These are phyloP conservation scores for Cercospora sp. DNA, from an alignment of 2,329 filamentous ascomycete species.

Conservation along the genomic window DNA sequence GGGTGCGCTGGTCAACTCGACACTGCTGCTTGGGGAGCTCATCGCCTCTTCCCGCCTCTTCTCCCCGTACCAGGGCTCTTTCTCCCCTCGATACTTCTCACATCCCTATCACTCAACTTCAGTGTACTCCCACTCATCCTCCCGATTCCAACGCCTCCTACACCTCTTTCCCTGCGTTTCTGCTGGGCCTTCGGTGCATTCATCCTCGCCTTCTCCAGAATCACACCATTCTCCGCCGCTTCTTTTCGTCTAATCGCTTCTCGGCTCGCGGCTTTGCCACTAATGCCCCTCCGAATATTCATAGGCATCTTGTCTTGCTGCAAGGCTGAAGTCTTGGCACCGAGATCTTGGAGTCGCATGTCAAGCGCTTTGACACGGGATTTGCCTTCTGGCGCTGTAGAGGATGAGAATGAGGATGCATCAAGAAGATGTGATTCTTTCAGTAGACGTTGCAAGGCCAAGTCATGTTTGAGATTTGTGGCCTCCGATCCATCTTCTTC, in stretches of 20 bases:
- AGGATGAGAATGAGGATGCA: conserved; percentile 54
- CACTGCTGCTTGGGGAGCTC: neutral
- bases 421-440: conserved; percentile 87
- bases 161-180: conserved; percentile 56
- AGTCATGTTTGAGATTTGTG: conserved; percentile 80
- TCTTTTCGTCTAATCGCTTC: conserved; percentile 73
- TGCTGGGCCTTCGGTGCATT: conserved; percentile 45
- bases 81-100: conserved; percentile 66
- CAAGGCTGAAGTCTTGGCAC: conserved; percentile 72
- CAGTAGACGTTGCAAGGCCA: conserved; percentile 86
- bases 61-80: neutral
- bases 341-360: conserved; percentile 76
- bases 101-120: conserved; percentile 74
- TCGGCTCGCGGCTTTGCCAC: conserved; percentile 61
- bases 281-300: conserved; percentile 81
- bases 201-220: conserved; percentile 64
- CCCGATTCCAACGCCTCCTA: conserved; percentile 78
- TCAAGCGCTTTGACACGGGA: conserved; percentile 80
- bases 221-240: conserved; percentile 85
- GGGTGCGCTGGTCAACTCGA: neutral
- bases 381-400: conserved; percentile 58
- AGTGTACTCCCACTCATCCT: conserved; percentile 77
- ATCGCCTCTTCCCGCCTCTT: conserved; percentile 10
- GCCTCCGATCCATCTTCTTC: conserved; percentile 58
- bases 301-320: conserved; percentile 87